Conservation (phyloP, 2,329 filamentous ascomycete species). For the Didymella segeticola region DNA sequence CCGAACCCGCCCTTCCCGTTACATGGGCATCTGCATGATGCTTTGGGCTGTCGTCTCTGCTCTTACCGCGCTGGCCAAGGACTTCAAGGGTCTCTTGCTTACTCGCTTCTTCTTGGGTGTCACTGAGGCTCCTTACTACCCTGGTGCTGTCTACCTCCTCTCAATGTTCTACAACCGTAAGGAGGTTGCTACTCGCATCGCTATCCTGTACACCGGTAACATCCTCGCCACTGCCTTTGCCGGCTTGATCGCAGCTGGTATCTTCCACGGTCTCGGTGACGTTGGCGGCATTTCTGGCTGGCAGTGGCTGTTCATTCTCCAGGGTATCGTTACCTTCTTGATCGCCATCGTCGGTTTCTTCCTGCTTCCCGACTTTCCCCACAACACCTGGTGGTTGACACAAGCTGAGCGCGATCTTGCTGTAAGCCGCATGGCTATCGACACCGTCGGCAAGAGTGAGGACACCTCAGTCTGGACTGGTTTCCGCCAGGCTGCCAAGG, state of each 20-base stretch:
- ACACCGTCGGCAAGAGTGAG: constrained; percentile 50
- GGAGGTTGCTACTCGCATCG: constrained; percentile 70
- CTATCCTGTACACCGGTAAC: constrained; percentile 71
- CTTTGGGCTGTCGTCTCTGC: constrained; percentile 53
- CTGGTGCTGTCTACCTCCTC: constrained; percentile 69
- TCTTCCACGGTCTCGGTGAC: constrained; percentile 70
- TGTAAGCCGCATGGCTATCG: constrained; percentile 46
- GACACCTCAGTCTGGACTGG: constrained; percentile 50
- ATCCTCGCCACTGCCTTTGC: constrained; percentile 76
- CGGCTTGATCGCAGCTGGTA: constrained; percentile 65
- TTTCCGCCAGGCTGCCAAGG: constrained; percentile 49
- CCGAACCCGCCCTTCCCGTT: constrained; percentile 50
- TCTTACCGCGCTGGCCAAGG: constrained; percentile 50
- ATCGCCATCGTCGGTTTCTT: constrained; percentile 65
- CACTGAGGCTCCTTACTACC: constrained; percentile 61
- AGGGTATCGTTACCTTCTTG: constrained; percentile 69
- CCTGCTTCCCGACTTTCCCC: constrained; percentile 72
- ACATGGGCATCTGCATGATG: constrained; percentile 51
- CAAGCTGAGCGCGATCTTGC: constrained; percentile 50
- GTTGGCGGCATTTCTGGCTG: constrained; percentile 64
- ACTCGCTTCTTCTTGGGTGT: constrained; percentile 61
- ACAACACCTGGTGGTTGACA: constrained; percentile 51
- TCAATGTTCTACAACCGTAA: constrained; percentile 73
- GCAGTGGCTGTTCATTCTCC: constrained; percentile 74
- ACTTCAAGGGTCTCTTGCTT: constrained; percentile 55